Conservation (phyloP, 768 basidiomycete species). For the Suillus occidentalis region DNA sequence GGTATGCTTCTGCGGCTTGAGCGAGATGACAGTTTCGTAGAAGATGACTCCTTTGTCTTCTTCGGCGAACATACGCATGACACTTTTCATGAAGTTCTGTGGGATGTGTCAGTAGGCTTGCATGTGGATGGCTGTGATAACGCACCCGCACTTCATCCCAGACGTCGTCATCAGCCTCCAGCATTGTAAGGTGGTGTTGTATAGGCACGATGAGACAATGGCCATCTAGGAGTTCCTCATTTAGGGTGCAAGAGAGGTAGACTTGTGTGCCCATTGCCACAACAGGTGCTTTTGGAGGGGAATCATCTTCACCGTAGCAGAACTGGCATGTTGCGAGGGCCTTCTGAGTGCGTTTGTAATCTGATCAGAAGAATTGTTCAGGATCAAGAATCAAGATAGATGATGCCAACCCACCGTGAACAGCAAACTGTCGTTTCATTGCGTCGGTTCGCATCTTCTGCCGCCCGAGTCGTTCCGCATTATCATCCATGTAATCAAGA, state of each 20-base stretch:
- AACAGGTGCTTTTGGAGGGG: constrained; percentile 81
- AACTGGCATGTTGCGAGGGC: constrained; percentile 83
- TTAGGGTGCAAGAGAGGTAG: constrained; percentile 87
- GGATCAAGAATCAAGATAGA: constrained; percentile 4
- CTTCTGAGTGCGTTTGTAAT: constrained; percentile 94
- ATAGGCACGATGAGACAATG: constrained; percentile 97
- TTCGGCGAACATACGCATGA: constrained; percentile 93
- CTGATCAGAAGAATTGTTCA: constrained; percentile 40
- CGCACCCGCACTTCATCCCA: constrained; percentile 95
- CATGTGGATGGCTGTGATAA: constrained; percentile 6
- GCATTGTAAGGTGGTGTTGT: constrained; percentile 86
- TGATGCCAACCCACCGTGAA: constrained; percentile 63
- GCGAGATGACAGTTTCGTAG: constrained; percentile 87
- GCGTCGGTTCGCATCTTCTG: constrained; percentile 96
- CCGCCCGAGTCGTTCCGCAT: constrained; percentile 87
- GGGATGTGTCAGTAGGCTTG: constrained; percentile 5
- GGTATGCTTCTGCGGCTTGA: constrained; percentile 89
- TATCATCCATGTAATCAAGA: constrained; percentile 95
- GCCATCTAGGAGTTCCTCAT: constrained; percentile 86
- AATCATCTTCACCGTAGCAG: constrained; percentile 93
- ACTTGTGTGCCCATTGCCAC: constrained; percentile 88
- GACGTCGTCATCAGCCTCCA: constrained; percentile 95
- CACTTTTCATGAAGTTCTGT: constrained; percentile 81
- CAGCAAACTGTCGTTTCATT: constrained; percentile 96
- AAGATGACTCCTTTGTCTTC: constrained; percentile 94